Conservation (phyloP, 352 stramenopile genomes). For the Phytophthora lateralis region DNA sequence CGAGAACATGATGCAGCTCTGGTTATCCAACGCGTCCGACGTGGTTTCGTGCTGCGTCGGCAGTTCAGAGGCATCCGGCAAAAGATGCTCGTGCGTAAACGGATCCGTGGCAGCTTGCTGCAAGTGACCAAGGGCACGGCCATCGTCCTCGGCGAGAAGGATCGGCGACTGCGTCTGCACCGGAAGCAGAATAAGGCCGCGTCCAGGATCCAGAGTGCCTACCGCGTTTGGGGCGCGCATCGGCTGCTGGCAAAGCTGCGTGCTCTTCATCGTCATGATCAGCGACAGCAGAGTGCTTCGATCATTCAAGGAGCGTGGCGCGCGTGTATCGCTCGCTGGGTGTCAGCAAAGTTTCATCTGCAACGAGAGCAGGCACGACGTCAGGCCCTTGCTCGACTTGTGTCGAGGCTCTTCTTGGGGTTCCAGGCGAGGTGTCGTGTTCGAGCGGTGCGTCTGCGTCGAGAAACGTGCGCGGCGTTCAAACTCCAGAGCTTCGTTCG, state of each 20-base stretch:
- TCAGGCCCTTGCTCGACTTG: conserved; percentile 29
- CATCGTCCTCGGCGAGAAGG: conserved; percentile 67
- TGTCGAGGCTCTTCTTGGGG: conserved; percentile 47
- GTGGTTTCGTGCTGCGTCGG: conserved; percentile 53
- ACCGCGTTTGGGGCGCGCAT: conserved; percentile 36
- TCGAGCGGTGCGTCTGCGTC: conserved; percentile 38
- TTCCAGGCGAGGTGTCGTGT: conserved; percentile 54
- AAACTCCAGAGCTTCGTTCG: conserved; percentile 47
- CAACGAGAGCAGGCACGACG: conserved; percentile 36
- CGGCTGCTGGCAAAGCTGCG: conserved; percentile 41
- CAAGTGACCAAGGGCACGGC: conserved; percentile 68
- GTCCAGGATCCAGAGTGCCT: conserved; percentile 40
- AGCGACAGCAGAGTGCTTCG: conserved; percentile 11
- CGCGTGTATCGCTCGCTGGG: conserved; percentile 23
- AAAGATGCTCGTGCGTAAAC: conserved; percentile 67
- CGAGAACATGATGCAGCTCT: conserved; percentile 52
- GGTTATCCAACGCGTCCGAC: conserved; percentile 59
- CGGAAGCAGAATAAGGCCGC: conserved; percentile 35
- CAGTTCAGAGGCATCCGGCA: conserved; percentile 53
- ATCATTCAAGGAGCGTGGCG: conserved; percentile 53
- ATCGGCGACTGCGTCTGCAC: conserved; percentile 38
- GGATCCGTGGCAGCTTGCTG: conserved; percentile 60
- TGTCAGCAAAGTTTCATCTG: conserved; percentile 29
- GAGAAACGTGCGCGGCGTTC: conserved; percentile 36
- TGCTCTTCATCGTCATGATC: conserved; percentile 30